phyloP scores from a whole-genome alignment of 257 asterid species.

The Scutellaria baicalensis region DNA sequence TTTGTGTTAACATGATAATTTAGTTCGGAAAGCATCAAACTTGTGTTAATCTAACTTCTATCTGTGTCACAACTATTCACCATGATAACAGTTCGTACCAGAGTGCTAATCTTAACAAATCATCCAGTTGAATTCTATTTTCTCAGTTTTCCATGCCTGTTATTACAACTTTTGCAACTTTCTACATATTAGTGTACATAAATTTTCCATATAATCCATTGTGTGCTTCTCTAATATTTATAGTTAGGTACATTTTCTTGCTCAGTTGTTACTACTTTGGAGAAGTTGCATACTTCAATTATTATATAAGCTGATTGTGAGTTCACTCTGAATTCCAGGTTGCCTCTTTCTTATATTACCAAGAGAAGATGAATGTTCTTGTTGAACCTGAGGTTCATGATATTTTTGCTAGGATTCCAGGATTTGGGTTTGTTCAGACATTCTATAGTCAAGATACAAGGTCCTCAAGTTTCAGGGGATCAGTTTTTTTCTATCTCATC shows the following conservation, averaged over 20 bases:
- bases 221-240: not conserved
- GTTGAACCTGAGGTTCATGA: slow-evolving; percentile 99
- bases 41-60: not conserved
- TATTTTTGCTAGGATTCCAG: slow-evolving; percentile 88
- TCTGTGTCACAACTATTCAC: not conserved
- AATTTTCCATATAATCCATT: not conserved
- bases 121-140: not conserved
- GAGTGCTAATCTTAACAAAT: not conserved
- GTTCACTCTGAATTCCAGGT: slow-evolving; percentile 48
- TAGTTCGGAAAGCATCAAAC: not conserved
- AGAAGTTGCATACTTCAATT: not conserved
- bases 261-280: not conserved
- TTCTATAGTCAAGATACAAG: slow-evolving; percentile 98
- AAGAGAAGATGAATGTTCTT: slow-evolving; percentile 91
- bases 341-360: slow-evolving; percentile 81
- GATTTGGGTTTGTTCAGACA: slow-evolving; percentile 96
- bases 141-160: not conserved
- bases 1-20: not conserved
- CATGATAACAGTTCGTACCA: not conserved
- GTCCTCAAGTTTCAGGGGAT: slow-evolving; percentile 31
- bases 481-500: not conserved
- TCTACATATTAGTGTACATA: not conserved
- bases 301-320: slow-evolving; percentile 11
- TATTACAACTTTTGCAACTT: not conserved
- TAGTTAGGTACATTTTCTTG: not conserved